phyloP scores from a whole-genome alignment of 306 rosid genomes.

The Glycine tomentella region DNA sequence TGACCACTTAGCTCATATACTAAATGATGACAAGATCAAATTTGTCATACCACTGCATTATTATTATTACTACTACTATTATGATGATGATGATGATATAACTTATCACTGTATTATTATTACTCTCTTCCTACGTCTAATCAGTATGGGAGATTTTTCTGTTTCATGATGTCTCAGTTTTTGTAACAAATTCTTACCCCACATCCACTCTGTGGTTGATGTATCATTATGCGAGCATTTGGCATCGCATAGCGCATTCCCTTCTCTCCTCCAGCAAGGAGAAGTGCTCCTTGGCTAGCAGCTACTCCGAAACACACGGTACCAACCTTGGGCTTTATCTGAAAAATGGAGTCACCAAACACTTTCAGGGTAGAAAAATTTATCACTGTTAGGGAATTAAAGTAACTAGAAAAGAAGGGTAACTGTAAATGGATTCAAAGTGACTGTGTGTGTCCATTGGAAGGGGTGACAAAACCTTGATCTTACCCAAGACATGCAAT shows the following conservation, averaged over 20 bases:
- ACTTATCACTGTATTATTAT: background rate
- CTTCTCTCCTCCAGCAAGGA: conserved; percentile 99
- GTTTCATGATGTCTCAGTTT: conserved; percentile 20
- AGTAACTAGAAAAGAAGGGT: conserved; percentile 31
- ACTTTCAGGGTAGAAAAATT: conserved; percentile 29
- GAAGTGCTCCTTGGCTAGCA: conserved; percentile 97
- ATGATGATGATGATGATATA: background rate
- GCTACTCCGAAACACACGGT: conserved; percentile 94
- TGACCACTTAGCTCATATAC: conserved; percentile 1
- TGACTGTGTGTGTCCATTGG: background rate
- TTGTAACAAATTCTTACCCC: conserved; percentile 66
- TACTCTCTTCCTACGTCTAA: conserved; percentile 14
- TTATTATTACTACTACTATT: background rate
- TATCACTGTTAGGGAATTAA: conserved; percentile 9
- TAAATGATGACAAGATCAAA: conserved; percentile 13
- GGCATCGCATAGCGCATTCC: conserved; percentile 99
- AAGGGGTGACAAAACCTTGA: background rate
- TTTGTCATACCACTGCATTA: background rate
- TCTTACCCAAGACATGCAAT: conserved; percentile 99
- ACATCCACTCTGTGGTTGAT: conserved; percentile 95
- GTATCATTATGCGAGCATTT: conserved; percentile 95
- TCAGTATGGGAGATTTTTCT: conserved; percentile 22
- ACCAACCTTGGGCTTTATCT: conserved; percentile 99
- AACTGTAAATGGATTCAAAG: conserved; percentile 5
- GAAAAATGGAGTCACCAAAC: conserved; percentile 46